These are phyloP conservation scores for Saccharomyces hybrid DNA, from an alignment of 1,139 yeast genomes.

Conservation along the genomic window DNA sequence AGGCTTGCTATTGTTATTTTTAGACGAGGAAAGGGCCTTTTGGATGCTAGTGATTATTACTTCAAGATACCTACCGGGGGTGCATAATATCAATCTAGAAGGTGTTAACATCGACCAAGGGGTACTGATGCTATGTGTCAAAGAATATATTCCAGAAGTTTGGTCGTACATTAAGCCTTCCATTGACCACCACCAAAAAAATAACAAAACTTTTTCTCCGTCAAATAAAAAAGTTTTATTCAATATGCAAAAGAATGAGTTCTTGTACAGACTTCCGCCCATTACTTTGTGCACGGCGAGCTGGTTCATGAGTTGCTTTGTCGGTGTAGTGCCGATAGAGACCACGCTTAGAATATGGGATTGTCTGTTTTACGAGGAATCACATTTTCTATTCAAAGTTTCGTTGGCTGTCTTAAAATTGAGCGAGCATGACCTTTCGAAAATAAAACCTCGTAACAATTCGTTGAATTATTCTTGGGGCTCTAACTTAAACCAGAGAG, in stretches of 20 bases:
- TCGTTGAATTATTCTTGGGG: neutral
- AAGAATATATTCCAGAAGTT: constrained; percentile 73
- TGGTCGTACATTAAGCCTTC: constrained; percentile 49
- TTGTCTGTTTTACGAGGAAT: constrained; percentile 84
- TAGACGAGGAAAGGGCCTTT: constrained; percentile 83
- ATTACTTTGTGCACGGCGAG: constrained; percentile 88
- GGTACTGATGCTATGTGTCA: constrained; percentile 76
- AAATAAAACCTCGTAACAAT: constrained; percentile 27
- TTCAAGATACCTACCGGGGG: constrained; percentile 79
- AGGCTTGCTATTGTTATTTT: constrained; percentile 69
- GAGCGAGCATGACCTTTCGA: constrained; percentile 55
- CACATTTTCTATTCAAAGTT: constrained; percentile 75
- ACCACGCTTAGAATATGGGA: constrained; percentile 90
- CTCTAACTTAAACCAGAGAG: constrained; percentile 1
- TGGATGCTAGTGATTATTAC: constrained; percentile 95
- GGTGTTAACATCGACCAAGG: constrained; percentile 97
- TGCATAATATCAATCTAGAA: constrained; percentile 81
- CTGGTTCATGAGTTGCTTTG: constrained; percentile 95
- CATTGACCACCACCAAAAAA: neutral
- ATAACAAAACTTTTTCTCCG: neutral
- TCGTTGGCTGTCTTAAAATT: constrained; percentile 76
- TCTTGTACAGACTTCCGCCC: constrained; percentile 73
- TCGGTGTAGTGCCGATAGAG: constrained; percentile 82
- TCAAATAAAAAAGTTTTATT: constrained; percentile 1
- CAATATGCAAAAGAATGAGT: constrained; percentile 41